Conservation (phyloP, 2,329 filamentous ascomycete genomes). For the Teratosphaeria viscida region DNA sequence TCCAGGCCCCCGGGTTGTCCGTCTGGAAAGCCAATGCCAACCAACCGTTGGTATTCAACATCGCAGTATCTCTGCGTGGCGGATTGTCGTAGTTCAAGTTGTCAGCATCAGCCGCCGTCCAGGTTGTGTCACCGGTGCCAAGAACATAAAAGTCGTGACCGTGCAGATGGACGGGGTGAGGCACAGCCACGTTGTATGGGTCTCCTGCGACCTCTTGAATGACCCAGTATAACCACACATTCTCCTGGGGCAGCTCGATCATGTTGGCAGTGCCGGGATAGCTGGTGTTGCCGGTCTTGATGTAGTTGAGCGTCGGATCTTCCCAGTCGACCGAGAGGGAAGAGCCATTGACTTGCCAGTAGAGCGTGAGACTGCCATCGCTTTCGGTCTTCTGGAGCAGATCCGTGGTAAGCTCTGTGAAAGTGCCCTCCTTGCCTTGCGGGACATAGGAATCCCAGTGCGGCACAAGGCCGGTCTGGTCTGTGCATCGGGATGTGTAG, state of each 20-base stretch:
- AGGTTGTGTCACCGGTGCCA: conserved; percentile 16
- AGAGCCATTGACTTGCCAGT: conserved; percentile 34
- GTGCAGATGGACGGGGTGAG: conserved; percentile 25
- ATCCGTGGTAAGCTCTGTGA: conserved; percentile 18
- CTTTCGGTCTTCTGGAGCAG: conserved; percentile 20
- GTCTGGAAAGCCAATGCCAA: conserved; percentile 32
- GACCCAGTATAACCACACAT: conserved; percentile 26
- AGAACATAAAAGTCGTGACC: conserved; percentile 22
- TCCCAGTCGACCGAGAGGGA: conserved; percentile 35
- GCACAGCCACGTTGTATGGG: conserved; percentile 20
- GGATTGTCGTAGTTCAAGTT: conserved; percentile 28
- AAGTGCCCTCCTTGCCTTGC: conserved; percentile 18
- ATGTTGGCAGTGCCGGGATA: conserved; percentile 28
- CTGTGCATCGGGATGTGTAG: conserved; percentile 31
- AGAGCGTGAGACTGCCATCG: conserved; percentile 21
- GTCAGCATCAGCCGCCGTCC: conserved; percentile 12
- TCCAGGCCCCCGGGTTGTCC: conserved; percentile 35
- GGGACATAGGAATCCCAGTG: conserved; percentile 29
- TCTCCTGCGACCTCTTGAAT: conserved; percentile 21
- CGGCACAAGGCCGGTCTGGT: conserved; percentile 30
- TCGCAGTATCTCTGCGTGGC: conserved; percentile 30
- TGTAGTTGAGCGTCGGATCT: conserved; percentile 35
- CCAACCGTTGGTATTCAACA: conserved; percentile 29
- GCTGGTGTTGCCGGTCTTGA: conserved; percentile 28
- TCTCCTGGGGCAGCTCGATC: conserved; percentile 19